phyloP scores from a whole-genome alignment of 495 filamentous ascomycete genomes.

The Penicillium nucicola region DNA sequence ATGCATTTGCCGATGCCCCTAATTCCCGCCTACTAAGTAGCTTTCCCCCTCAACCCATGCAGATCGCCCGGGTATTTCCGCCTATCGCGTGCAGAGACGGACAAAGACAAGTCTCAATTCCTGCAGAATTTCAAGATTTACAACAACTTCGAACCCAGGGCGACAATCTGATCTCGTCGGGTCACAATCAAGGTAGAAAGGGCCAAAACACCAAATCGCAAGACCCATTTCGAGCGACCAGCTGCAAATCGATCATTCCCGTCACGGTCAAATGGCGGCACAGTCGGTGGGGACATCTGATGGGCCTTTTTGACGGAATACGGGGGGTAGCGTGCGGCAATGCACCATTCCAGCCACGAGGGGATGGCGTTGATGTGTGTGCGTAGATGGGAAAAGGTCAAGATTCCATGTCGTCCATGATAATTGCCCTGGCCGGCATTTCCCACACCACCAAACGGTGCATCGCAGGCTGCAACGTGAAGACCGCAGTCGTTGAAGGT shows the following conservation, averaged over 20 bases:
- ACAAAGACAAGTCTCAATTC: not conserved
- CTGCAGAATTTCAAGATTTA: not conserved
- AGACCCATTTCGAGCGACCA: slow-evolving; percentile 8
- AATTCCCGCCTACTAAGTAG: not conserved
- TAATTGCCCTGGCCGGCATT: slow-evolving; percentile 73
- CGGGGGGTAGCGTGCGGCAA: slow-evolving; percentile 70
- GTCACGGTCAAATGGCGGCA: slow-evolving; percentile 73
- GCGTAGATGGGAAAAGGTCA: slow-evolving; percentile 71
- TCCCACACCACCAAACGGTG: slow-evolving; percentile 83
- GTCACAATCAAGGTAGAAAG: slow-evolving; percentile 1
- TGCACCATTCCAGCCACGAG: slow-evolving; percentile 52
- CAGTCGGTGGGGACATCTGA: slow-evolving; percentile 49
- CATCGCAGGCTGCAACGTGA: slow-evolving; percentile 57
- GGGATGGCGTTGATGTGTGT: slow-evolving; percentile 39
- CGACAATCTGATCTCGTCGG: not conserved
- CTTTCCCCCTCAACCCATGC: not conserved
- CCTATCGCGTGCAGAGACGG: not conserved
- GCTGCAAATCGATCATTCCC: slow-evolving; percentile 33
- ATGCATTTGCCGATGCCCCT: not conserved
- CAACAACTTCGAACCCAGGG: not conserved
- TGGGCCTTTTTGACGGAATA: slow-evolving; percentile 52
- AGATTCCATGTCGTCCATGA: slow-evolving; percentile 71
- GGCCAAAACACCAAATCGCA: slow-evolving; percentile 13
- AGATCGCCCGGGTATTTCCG: not conserved
- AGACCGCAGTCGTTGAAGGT: slow-evolving; percentile 74